Conservation (phyloP, 352 stramenopile genomes). For the Thalassiosira mediterranea region DNA sequence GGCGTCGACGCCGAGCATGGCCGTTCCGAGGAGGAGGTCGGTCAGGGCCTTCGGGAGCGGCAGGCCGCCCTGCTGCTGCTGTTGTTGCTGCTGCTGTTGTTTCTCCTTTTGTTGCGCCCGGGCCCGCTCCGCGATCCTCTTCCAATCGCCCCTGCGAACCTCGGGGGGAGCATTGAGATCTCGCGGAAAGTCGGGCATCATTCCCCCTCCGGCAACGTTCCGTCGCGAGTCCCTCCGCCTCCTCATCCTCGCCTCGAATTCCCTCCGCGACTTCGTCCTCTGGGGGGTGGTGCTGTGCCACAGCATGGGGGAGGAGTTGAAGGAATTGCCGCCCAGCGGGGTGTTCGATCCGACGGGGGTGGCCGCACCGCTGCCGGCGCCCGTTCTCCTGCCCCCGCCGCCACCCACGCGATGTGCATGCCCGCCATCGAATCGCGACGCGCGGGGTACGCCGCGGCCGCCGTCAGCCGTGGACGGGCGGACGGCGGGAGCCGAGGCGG, state of each 20-base stretch:
- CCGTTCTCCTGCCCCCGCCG: not conserved
- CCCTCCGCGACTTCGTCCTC: conserved; percentile 12
- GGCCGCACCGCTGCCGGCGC: conserved; percentile 1
- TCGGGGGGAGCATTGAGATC: not conserved
- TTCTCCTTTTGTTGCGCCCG: not conserved
- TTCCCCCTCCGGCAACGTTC: not conserved
- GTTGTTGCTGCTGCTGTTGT: not conserved
- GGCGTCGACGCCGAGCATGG: conserved; percentile 42
- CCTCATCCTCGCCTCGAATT: conserved; percentile 26
- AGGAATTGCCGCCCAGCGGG: not conserved
- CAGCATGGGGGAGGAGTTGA: conserved; percentile 24
- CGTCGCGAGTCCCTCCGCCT: conserved; percentile 4
- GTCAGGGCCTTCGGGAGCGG: conserved; percentile 34
- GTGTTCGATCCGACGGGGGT: not conserved
- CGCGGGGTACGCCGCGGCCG: not conserved
- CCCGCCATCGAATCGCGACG: not conserved
- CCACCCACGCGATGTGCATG: not conserved
- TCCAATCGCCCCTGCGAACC: not conserved
- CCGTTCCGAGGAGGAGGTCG: conserved; percentile 42
- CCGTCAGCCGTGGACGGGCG: not conserved
- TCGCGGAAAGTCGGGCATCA: not conserved
- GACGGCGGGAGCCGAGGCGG: conserved; percentile 8
- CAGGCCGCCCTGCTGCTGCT: not conserved
- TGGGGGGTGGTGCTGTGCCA: conserved; percentile 16
- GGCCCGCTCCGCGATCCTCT: not conserved